These are phyloP conservation scores for Lichenothelia convexa DNA, from an alignment of 495 filamentous ascomycete species.

Conservation along the genomic window DNA sequence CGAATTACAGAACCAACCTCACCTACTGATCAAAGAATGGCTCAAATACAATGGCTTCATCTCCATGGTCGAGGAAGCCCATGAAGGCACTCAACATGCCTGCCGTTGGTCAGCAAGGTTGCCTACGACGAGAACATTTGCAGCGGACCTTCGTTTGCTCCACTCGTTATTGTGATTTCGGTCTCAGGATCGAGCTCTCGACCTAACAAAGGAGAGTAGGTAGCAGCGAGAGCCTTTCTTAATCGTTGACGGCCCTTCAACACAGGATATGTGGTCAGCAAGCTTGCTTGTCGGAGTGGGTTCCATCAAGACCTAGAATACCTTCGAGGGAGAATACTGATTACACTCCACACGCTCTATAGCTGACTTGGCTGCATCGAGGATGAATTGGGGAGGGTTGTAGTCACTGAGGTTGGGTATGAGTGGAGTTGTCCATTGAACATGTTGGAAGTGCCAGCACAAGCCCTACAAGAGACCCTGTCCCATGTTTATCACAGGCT, in stretches of 20 bases:
- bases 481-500: conserved; percentile 89
- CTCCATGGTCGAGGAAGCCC: conserved; percentile 84
- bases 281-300: neutral
- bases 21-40: conserved; percentile 93
- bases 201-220: conserved; percentile 76
- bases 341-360: conserved; percentile 90
- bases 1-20: neutral
- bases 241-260: conserved; percentile 62
- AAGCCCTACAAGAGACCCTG: conserved; percentile 96
- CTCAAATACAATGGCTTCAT: conserved; percentile 96
- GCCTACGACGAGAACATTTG: no score
- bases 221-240: conserved; percentile 75
- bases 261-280: neutral
- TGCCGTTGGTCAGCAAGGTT: no score
- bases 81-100: conserved; percentile 94
- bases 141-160: conserved; percentile 94
- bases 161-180: conserved; percentile 87
- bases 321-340: conserved; percentile 90
- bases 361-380: conserved; percentile 76
- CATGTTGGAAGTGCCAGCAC: no score
- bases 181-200: conserved; percentile 65
- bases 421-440: no score
- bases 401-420: no score
- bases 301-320: conserved; percentile 14
- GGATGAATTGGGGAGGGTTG: conserved; percentile 81